These are phyloP conservation scores for Panus rudis DNA, from an alignment of 768 basidiomycete species.

Conservation along the genomic window DNA sequence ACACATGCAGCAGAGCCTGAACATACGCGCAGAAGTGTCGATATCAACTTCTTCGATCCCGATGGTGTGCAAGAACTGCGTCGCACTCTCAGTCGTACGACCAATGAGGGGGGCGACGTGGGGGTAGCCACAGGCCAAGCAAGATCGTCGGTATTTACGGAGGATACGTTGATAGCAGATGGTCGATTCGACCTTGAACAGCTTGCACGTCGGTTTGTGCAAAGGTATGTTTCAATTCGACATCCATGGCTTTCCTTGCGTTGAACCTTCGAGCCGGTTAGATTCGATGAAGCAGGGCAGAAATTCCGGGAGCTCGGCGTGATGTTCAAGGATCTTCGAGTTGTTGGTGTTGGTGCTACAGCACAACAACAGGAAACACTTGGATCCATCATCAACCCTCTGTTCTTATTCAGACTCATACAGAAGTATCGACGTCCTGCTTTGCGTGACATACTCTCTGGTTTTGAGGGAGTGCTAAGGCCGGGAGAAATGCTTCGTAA, in stretches of 20 bases:
- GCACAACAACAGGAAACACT: constrained; percentile 53
- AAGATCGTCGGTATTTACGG: too few species aligned
- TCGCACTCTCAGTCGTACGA: constrained; percentile 26
- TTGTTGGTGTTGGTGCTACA: constrained; percentile 52
- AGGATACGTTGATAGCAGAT: constrained; percentile 13
- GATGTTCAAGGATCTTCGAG: constrained; percentile 48
- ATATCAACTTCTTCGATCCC: constrained; percentile 48
- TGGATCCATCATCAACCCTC: constrained; percentile 55
- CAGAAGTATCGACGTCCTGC: constrained; percentile 51
- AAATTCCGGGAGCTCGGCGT: constrained; percentile 53
- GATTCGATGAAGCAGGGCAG: constrained; percentile 40
- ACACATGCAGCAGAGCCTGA: too few species aligned
- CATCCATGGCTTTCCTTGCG: too few species aligned
- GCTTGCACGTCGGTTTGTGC: constrained; percentile 16
- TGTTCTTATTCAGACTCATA: constrained; percentile 36
- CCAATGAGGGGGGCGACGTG: constrained; percentile 5
- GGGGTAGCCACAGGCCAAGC: constrained; percentile 5
- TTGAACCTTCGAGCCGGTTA: too few species aligned
- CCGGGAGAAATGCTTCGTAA: constrained; percentile 66
- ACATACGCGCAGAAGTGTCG: too few species aligned
- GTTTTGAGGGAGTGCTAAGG: constrained; percentile 48
- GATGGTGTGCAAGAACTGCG: constrained; percentile 38
- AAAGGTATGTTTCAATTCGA: constrained; percentile 9
- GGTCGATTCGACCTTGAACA: constrained; percentile 25
- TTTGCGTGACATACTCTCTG: constrained; percentile 46